Conservation (phyloP, 768 basidiomycete species). For the Sistotremastrum suecicum region DNA sequence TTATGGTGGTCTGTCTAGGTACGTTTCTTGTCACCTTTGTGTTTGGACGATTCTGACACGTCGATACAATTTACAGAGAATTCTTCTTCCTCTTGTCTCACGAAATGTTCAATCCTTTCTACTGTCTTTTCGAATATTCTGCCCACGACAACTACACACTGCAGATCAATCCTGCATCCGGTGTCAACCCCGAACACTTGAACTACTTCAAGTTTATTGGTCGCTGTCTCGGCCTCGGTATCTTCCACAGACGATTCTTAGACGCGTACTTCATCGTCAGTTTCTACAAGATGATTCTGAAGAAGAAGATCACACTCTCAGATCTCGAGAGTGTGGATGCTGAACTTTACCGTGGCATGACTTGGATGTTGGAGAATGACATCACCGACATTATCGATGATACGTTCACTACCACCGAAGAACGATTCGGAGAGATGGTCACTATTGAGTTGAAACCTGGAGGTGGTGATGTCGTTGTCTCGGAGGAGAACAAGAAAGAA, state of each 20-base stretch:
- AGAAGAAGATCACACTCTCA: slow-evolving; percentile 88
- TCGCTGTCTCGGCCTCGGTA: slow-evolving; percentile 84
- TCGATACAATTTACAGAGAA: slow-evolving; percentile 43
- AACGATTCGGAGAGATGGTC: slow-evolving; percentile 96
- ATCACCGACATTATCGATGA: slow-evolving; percentile 97
- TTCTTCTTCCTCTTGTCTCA: slow-evolving; percentile 99
- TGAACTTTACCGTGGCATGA: slow-evolving; percentile 86
- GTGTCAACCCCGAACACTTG: slow-evolving; percentile 96
- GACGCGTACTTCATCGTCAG: slow-evolving; percentile 99
- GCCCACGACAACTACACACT: slow-evolving; percentile 99
- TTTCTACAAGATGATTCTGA: slow-evolving; percentile 99
- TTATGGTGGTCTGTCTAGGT: slow-evolving; percentile 97
- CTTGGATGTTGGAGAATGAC: slow-evolving; percentile 99
- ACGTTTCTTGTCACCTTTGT: slow-evolving; percentile 12
- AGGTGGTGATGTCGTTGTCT: slow-evolving; percentile 76
- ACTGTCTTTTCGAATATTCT: slow-evolving; percentile 98
- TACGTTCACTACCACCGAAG: slow-evolving; percentile 93
- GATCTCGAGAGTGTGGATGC: slow-evolving; percentile 96
- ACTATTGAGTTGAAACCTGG: slow-evolving; percentile 90
- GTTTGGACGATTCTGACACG: background rate
- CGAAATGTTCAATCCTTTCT: slow-evolving; percentile 99
- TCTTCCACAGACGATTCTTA: slow-evolving; percentile 98
- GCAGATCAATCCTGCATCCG: slow-evolving; percentile 96
- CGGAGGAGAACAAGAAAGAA: slow-evolving; percentile 97
- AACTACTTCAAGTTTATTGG: slow-evolving; percentile 99